These are phyloP conservation scores for Solanum hybrid DNA, from an alignment of 305 asterid genomes.

Conservation along the genomic window DNA sequence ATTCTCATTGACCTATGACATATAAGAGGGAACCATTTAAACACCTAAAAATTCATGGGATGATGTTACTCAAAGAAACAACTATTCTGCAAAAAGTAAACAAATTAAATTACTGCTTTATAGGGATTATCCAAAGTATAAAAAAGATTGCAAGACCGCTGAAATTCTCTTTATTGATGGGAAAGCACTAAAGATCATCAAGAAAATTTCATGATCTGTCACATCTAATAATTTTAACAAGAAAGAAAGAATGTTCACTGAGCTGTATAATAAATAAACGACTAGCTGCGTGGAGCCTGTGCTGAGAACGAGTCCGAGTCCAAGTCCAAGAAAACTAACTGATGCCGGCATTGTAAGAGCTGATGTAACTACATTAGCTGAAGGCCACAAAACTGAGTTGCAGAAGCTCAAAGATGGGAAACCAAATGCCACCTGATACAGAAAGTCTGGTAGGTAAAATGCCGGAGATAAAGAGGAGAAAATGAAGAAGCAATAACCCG, in stretches of 20 bases:
- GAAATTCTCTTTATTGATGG: not conserved
- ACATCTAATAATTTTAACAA: not conserved
- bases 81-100: not conserved
- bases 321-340: not conserved
- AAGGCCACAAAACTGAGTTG: not conserved
- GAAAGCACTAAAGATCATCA: not conserved
- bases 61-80: not conserved
- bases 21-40: not conserved
- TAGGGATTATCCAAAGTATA: not conserved
- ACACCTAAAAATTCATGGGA: not conserved
- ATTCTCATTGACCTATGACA: not conserved
- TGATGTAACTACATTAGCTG: not conserved
- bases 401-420: not conserved
- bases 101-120: not conserved
- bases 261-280: not conserved
- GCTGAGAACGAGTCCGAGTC: not conserved
- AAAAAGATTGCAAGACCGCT: not conserved
- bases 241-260: not conserved
- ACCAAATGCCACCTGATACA: not conserved
- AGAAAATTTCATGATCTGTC: not conserved
- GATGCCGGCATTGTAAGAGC: not conserved
- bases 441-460: not conserved
- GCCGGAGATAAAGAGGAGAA: not conserved
- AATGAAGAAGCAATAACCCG: not conserved
- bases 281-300: not conserved